Evolutionary conservation across 306 rosid genomes (phyloP), one percentile per base, ranked within the genome.

Genomic region (Cucumis cinereus): DNA sequence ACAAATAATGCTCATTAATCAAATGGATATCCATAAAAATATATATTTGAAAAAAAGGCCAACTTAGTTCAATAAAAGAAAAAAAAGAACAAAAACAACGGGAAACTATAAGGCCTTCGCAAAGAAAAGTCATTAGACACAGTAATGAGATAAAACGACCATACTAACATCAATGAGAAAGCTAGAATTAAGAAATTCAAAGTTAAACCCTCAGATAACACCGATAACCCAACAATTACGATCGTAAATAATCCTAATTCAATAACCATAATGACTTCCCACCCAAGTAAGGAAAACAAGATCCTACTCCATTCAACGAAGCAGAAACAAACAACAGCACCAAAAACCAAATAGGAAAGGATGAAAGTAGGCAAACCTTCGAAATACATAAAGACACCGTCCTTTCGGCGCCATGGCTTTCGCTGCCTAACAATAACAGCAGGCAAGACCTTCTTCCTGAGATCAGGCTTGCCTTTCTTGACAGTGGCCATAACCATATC

Each of bases 401-500:
- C 98, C 97, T 93, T 93, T 91, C 97, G 58, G 86, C 96, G 93
- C 92, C 93, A 93, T 0, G 97, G 97, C 84, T 93, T 93, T 68
- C 96, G 88, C 84, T 93, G 98, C 24, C 96, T 88, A 33, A 93
- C 98, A 74, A 93, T 91, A 75, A 91, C 97, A 1, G 98, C 97
- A 1, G 98, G 96, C 75, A 93, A 56, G 7, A 93, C 98, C 93
- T 93, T 93, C 85, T 93, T 93, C 76, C 97, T 85, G 26, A 93
- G 97, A 80, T 93, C 96, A 0, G 98, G 97, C 78, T 93, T 93
- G 1, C 97, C 97, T 28, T 93, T 91, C 90, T 93, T 93, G 10
- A 91, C 97, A 53, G 98, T 93, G 20, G 98, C 98, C 97, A 89
- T 93, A 6, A 93, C 98, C 97, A 93, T 93, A 81, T 93, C 97